Evolutionary conservation across 1,284 basidiomycete species (phyloP).

Genomic region (Ustilago loliicola): DNA sequence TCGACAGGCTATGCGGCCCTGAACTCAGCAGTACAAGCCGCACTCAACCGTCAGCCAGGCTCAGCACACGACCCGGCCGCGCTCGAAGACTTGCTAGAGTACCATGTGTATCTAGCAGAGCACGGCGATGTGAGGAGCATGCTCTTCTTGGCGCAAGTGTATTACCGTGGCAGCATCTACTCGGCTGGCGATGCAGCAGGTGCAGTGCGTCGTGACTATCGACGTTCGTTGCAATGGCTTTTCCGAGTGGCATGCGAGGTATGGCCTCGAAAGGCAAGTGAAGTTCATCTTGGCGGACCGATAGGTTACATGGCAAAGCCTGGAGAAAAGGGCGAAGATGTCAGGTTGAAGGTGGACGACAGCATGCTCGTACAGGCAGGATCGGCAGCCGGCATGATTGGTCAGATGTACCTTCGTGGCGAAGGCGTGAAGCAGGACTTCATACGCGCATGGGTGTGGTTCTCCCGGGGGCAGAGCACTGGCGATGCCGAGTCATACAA

Average conservation of each 20-base stretch:
- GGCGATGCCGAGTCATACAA: constrained; percentile 90
- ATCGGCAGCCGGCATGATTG: constrained; percentile 73
- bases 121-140: constrained; percentile 53
- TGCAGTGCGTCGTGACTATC: constrained; percentile 58
- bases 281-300: constrained; percentile 54
- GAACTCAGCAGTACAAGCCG: constrained; percentile 84
- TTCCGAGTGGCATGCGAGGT: constrained; percentile 52
- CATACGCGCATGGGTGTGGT: constrained; percentile 89
- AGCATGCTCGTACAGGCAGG: constrained; percentile 37
- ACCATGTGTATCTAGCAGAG: constrained; percentile 63
- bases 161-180: constrained; percentile 67
- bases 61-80: constrained; percentile 48
- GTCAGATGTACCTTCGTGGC: constrained; percentile 92
- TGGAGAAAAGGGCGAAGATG: constrained; percentile 55
- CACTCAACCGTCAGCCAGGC: constrained; percentile 55
- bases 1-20: constrained; percentile 76
- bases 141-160: constrained; percentile 58
- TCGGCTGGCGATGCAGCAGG: constrained; percentile 62
- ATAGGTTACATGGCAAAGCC: constrained; percentile 39
- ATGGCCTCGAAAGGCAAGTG: constrained; percentile 62
- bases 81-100: constrained; percentile 84
- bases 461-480: constrained; percentile 79
- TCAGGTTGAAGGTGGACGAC: constrained; percentile 55
- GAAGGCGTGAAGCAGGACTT: constrained; percentile 88
- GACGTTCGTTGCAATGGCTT: constrained; percentile 51